A percentile compares a stretch with the other conserved stretches of the same genome.
Evolutionary conservation across 139 green algal species (phyloP).

Genomic region (Auxenochlorella protothecoides): DNA sequence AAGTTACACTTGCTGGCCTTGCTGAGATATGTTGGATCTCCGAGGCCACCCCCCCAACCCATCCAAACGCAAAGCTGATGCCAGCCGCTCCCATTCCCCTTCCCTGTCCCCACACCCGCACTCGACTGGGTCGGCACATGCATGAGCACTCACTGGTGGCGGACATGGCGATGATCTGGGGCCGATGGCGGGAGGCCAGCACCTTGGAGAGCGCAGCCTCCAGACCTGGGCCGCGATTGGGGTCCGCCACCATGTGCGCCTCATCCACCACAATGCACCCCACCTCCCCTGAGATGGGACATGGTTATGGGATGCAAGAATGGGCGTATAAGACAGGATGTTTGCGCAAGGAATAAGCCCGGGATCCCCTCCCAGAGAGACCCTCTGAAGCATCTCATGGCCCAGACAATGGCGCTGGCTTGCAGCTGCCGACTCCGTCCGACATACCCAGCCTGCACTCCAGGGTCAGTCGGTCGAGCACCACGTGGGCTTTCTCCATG

Average conservation of each 20-base stretch:
- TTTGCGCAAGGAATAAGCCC: background rate
- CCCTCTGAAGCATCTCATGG: too few species aligned
- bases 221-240: constrained; percentile 38
- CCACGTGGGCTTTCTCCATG: constrained; percentile 69
- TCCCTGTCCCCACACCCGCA: too few species aligned
- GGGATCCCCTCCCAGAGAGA: too few species aligned
- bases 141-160: constrained; percentile 32
- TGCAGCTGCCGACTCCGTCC: too few species aligned
- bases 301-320: background rate
- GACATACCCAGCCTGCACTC: constrained; percentile 19
- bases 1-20: too few species aligned
- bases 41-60: too few species aligned
- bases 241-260: constrained; percentile 53
- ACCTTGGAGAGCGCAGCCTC: constrained; percentile 58
- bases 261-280: constrained; percentile 59
- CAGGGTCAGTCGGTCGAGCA: constrained; percentile 34
- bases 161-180: constrained; percentile 59
- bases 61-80: too few species aligned
- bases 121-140: too few species aligned
- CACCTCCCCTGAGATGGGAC: constrained; percentile 31
- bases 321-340: background rate
- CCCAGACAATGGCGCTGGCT: too few species aligned
- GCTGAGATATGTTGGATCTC: too few species aligned
- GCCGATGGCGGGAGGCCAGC: constrained; percentile 13
- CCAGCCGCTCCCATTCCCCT: too few species aligned